These are phyloP conservation scores for Acidiella bohemica DNA, from an alignment of 495 filamentous ascomycete species.

Conservation along the genomic window DNA sequence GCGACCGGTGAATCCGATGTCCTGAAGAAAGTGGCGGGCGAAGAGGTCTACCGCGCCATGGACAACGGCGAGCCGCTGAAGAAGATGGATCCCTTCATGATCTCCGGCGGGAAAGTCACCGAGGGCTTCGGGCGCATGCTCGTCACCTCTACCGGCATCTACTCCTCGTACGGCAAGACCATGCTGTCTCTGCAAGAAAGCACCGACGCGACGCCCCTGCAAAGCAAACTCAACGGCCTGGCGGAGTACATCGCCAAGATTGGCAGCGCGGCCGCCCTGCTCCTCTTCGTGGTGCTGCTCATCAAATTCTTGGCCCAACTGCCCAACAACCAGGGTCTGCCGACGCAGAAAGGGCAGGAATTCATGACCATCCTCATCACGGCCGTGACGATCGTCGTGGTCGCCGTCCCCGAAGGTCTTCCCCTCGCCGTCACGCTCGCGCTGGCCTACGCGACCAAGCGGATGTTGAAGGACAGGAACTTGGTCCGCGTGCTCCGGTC, in stretches of 20 bases:
- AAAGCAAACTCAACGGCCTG: slow-evolving; percentile 79
- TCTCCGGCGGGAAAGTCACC: slow-evolving; percentile 83
- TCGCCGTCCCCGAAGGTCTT: slow-evolving; percentile 87
- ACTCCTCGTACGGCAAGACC: slow-evolving; percentile 81
- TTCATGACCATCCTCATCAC: slow-evolving; percentile 93
- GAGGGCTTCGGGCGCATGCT: slow-evolving; percentile 81
- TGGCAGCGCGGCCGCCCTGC: slow-evolving; percentile 65
- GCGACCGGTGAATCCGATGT: slow-evolving; percentile 58
- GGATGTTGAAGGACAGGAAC: slow-evolving; percentile 94
- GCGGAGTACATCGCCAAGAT: slow-evolving; percentile 92
- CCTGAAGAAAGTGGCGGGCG: slow-evolving; percentile 48
- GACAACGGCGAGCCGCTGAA: slow-evolving; percentile 57
- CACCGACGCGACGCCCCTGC: slow-evolving; percentile 83
- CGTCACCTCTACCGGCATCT: slow-evolving; percentile 75
- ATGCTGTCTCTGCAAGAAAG: slow-evolving; percentile 88
- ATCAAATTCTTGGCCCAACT: slow-evolving; percentile 73
- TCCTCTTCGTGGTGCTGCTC: slow-evolving; percentile 83
- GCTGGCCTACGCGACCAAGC: slow-evolving; percentile 82
- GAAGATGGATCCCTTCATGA: slow-evolving; percentile 88
- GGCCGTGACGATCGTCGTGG: slow-evolving; percentile 87
- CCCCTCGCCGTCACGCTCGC: slow-evolving; percentile 88
- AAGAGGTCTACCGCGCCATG: slow-evolving; percentile 71
- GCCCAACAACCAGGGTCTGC: slow-evolving; percentile 37
- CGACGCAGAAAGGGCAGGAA: slow-evolving; percentile 66
- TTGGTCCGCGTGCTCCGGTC: slow-evolving; percentile 79